phyloP scores from a whole-genome alignment of 768 basidiomycete species.

The Russula earlei region DNA sequence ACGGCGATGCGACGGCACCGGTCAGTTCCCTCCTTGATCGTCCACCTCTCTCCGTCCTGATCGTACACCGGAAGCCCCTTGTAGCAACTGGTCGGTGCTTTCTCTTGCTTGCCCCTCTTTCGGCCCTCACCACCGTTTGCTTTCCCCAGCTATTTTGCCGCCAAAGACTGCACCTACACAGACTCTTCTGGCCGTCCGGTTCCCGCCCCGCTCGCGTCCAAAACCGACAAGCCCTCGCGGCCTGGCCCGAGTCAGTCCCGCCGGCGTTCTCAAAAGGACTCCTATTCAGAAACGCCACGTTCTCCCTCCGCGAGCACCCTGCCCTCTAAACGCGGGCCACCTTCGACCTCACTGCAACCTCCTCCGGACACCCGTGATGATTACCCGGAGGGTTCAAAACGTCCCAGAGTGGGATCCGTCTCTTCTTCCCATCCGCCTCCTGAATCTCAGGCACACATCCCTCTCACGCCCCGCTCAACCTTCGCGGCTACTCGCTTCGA shows the following conservation, averaged over 20 bases:
- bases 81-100: conserved; percentile 61
- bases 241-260: conserved; percentile 8
- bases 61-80: conserved; percentile 44
- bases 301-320: conserved; percentile 1
- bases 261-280: conserved; percentile 4
- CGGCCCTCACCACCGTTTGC: background rate
- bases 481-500: conserved; percentile 14
- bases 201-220: conserved; percentile 42
- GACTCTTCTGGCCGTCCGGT: conserved; percentile 73
- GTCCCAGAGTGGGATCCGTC: conserved; percentile 4
- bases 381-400: conserved; percentile 5
- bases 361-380: conserved; percentile 24
- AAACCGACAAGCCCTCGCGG: conserved; percentile 15
- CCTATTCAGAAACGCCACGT: conserved; percentile 4
- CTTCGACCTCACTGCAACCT: conserved; percentile 17
- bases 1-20: conserved; percentile 74
- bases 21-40: conserved; percentile 31
- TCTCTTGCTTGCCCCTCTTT: background rate
- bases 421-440: background rate
- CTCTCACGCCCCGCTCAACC: background rate
- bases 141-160: conserved; percentile 58
- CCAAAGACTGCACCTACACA: conserved; percentile 73
- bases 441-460: background rate
- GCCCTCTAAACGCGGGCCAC: background rate
- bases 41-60: background rate